Evolutionary conservation across 1,284 basidiomycete genomes (phyloP), one percentile per base, ranked within the genome.

Genomic region (Cutaneotrichosporon sp.): DNA sequence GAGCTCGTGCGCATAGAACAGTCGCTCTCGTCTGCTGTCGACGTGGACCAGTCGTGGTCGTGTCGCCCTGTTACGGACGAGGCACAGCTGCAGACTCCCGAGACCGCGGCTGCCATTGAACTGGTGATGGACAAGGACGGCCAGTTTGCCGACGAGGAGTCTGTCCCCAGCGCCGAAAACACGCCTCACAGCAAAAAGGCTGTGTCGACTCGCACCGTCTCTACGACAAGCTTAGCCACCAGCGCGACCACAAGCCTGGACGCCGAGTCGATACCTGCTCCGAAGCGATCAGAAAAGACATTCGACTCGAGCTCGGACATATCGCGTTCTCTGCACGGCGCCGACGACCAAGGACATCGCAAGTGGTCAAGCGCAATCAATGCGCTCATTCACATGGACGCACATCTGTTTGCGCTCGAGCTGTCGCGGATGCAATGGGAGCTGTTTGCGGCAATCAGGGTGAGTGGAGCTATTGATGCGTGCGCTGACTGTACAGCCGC

Each of bases 391-490:
- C 54, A 42, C 39, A 62, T 53, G 53, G 71, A 73, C 47, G 51
- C 69, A 2, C 56, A 58, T 33, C 49, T 49, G 15, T 70, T 76
- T 35, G 75, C 75, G 0, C 54, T 65, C 18, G 74, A 76, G 43
- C 64, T 76, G 52, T 74, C 72, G 15, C 66, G 63, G 17, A 56
- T 74, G 56, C 72, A 74, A 43, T 76, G 73, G 75, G 62, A 65
- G 41, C 46, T 70, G 33, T 75, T 76, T 46, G 23, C 52, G 9
- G 55, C 56, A 8, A 69, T 76, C 35, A 49, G 72, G 63, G 43
- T 45, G 33, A 21, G 43, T 18, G 26, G 7, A 12, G 17, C 8
- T 30, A 35, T 17, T 18, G 12, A 18, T 2, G 26, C 7, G 26
- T 9, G 4, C 30, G 43, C 43, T 45, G 21, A 45, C 43, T 4